Evolutionary conservation across 257 asterid species (phyloP), one percentile per base, ranked within the genome.

Genomic region (Plantago major): DNA sequence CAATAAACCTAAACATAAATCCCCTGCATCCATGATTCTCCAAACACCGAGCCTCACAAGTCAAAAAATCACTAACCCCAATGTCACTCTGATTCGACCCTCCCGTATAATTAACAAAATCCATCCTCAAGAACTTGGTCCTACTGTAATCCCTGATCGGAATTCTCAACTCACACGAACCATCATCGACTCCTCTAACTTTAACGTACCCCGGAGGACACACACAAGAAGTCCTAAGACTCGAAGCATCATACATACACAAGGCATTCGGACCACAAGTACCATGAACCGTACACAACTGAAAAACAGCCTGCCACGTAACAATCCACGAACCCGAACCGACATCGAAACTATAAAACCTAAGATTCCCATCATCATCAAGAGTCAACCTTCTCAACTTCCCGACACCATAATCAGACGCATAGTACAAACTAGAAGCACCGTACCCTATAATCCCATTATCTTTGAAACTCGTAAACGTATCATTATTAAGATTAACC

Each of bases 161-260:
- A 8, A 40, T 64, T 53, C 76, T 82, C 71, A 79, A 65, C 62
- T 58, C 71, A 38, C 97, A 89, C 6, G 84, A 66, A 33, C 40
- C 40, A 47, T 67, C 64, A 46, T 47, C 66, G 11, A 17, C 38
- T 26, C 46, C 57, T 54, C 48, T 65, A 22, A 52, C 58, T 11
- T 37, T 38, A 52, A 11, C 56, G 55, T 77, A 89, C 65, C 95
- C 97, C 11, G 97, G 95, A 52, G 95, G 95, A 73, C 95, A 89
- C 3, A 78, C 69, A 37, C 97, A 89, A 4, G 84, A 74, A 50
- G 94, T 79, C 17, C 80, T 71, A 51, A 68, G 51, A 52, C 65
- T 77, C 18, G 72, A 76, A 8, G 68, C 75, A 60, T 89, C 79
- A 60, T 73, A 87, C 63, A 79, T 58, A 62, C 97, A 89, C 17